Evolutionary conservation across 441 rosid genomes (phyloP).

Genomic region (Euphorbia corollata): DNA sequence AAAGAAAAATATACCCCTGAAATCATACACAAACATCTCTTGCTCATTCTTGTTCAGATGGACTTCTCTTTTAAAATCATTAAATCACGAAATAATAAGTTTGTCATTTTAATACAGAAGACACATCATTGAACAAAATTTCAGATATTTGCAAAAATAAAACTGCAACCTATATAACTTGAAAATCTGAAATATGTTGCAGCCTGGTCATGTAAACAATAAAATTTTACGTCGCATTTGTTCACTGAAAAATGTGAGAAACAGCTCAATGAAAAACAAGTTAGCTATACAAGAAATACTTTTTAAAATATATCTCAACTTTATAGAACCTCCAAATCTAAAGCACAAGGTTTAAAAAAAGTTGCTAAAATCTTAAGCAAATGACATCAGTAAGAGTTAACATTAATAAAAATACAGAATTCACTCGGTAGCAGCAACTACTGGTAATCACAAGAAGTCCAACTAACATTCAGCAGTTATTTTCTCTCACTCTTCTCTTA

Average conservation of each 20-base stretch:
- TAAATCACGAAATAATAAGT: neutral
- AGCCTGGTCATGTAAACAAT: no score
- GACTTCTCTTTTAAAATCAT: neutral
- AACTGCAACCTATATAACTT: neutral
- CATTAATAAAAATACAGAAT: neutral
- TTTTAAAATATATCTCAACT: neutral
- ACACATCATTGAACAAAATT: neutral
- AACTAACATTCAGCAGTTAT: neutral
- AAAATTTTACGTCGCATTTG: neutral
- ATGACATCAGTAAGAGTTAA: neutral
- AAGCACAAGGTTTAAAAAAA: neutral
- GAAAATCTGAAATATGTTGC: no score
- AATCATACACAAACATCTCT: neutral
- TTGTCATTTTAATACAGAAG: no score
- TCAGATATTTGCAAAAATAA: neutral
- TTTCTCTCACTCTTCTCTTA: neutral
- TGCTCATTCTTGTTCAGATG: slow-evolving; percentile 12
- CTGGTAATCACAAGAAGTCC: neutral
- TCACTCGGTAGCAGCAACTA: neutral
- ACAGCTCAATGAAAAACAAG: neutral
- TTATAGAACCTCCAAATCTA: neutral
- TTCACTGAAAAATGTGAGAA: slow-evolving; percentile 2
- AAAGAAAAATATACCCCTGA: neutral
- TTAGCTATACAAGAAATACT: neutral
- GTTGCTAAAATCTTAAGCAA: neutral